Evolutionary conservation across 495 filamentous ascomycete genomes (phyloP).

Genomic region (Barbatosphaeria neglecta): DNA sequence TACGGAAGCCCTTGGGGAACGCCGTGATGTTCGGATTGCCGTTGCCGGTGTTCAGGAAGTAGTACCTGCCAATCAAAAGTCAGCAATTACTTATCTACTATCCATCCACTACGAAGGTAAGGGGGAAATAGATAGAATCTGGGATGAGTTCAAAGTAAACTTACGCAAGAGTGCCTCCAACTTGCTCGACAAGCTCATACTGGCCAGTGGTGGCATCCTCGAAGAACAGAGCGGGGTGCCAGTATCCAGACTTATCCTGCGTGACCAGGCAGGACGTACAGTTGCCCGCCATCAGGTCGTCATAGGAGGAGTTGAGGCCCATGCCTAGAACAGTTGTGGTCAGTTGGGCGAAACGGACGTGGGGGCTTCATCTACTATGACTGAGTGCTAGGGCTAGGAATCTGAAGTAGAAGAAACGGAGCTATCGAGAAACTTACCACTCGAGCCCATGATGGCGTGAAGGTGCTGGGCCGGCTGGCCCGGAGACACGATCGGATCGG

Average conservation of each 20-base stretch:
- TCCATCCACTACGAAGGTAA: no score
- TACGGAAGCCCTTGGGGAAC: slow-evolving; percentile 70
- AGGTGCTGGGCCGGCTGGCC: slow-evolving; percentile 51
- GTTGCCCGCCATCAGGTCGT: slow-evolving; percentile 36
- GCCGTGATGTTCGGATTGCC: slow-evolving; percentile 49
- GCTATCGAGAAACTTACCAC: slow-evolving; percentile 25
- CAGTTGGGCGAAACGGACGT: background rate
- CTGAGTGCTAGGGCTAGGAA: no score
- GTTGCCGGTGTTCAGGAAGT: slow-evolving; percentile 47
- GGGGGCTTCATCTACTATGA: background rate
- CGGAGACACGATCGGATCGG: slow-evolving; percentile 61
- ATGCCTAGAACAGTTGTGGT: slow-evolving; percentile 29
- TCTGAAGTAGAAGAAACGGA: background rate
- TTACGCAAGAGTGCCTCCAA: slow-evolving; percentile 53
- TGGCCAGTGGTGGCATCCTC: slow-evolving; percentile 31
- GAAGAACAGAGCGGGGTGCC: slow-evolving; percentile 57
- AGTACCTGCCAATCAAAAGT: slow-evolving; percentile 46
- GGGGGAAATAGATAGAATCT: background rate
- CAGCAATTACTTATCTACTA: no score
- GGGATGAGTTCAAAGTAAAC: slow-evolving; percentile 3
- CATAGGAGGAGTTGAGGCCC: slow-evolving; percentile 27
- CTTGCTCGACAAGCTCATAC: slow-evolving; percentile 37
- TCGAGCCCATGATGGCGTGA: slow-evolving; percentile 63
- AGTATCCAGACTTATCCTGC: slow-evolving; percentile 59
- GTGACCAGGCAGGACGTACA: slow-evolving; percentile 56